phyloP scores from a whole-genome alignment of 2,329 filamentous ascomycete genomes.

The Mollisia scopiformis region DNA sequence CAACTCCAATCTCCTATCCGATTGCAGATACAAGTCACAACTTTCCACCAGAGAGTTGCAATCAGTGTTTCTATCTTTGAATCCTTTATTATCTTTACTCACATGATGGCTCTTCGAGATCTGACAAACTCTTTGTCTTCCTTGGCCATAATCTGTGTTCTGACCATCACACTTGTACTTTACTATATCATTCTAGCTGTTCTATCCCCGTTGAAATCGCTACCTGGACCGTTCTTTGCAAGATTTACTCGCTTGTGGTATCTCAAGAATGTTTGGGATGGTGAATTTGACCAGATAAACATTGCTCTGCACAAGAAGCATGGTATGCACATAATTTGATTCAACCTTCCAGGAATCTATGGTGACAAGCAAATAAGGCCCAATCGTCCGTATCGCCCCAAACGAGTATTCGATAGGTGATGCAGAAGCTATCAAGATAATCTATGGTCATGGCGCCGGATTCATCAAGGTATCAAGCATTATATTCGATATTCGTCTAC shows the following conservation, averaged over 20 bases:
- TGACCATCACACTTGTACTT: background rate
- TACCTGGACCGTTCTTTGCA: background rate
- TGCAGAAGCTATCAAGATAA: slow-evolving; percentile 41
- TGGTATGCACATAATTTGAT: background rate
- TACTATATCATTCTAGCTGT: background rate
- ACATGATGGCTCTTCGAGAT: background rate
- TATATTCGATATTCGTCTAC: background rate
- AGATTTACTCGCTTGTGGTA: background rate
- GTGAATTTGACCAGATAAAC: background rate
- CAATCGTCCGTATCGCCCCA: slow-evolving; percentile 50
- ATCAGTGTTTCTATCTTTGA: no score
- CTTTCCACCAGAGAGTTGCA: no score
- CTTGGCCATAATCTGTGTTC: background rate
- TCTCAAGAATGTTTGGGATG: background rate
- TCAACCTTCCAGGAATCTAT: background rate
- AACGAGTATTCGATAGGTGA: slow-evolving; percentile 50
- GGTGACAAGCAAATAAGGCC: slow-evolving; percentile 23
- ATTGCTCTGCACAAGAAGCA: background rate
- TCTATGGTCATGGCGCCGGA: slow-evolving; percentile 44
- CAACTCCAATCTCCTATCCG: background rate
- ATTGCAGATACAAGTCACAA: no score
- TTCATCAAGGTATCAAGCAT: slow-evolving; percentile 40
- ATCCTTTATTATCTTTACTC: no score
- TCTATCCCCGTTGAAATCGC: background rate
- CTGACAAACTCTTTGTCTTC: background rate